Conservation (phyloP, 179 eudicot species). For the Silene noctiflora region DNA sequence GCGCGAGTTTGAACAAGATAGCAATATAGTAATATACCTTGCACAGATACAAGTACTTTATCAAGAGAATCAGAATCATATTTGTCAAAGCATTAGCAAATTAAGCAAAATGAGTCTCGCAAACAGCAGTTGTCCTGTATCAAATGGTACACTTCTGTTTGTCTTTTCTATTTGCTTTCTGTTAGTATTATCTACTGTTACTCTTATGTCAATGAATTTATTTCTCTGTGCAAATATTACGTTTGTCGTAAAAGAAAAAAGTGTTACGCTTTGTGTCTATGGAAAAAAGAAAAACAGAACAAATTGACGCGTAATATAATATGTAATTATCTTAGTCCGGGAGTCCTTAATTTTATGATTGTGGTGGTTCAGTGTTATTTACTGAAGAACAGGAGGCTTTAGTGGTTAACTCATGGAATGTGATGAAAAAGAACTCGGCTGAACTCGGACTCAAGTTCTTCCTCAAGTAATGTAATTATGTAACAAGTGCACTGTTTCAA, state of each 20-base stretch:
- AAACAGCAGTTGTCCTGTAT: conserved; percentile 15
- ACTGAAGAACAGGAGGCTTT: conserved; percentile 80
- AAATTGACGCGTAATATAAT: too few species aligned
- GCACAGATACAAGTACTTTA: background rate
- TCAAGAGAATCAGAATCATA: background rate
- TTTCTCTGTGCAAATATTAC: background rate
- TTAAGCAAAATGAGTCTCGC: conserved; percentile 26
- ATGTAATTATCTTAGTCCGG: too few species aligned
- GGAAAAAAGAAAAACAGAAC: too few species aligned
- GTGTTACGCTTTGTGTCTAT: too few species aligned
- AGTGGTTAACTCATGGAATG: conserved; percentile 72
- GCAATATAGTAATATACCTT: background rate
- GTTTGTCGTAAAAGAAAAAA: too few species aligned
- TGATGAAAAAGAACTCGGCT: conserved; percentile 66
- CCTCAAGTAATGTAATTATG: conserved; percentile 39
- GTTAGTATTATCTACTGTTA: background rate
- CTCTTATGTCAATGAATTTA: too few species aligned
- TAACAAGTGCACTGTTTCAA: background rate
- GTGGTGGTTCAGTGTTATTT: conserved; percentile 32
- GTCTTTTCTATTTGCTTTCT: background rate
- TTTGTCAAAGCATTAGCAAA: background rate
- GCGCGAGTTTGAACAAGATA: background rate
- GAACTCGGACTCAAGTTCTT: conserved; percentile 71
- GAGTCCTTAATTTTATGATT: background rate
- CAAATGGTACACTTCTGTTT: conserved; percentile 20